A percentile compares a stretch with the other conserved stretches of the same genome.
phyloP scores from a whole-genome alignment of 345 rosid genomes.

The Luvunga scandens region DNA sequence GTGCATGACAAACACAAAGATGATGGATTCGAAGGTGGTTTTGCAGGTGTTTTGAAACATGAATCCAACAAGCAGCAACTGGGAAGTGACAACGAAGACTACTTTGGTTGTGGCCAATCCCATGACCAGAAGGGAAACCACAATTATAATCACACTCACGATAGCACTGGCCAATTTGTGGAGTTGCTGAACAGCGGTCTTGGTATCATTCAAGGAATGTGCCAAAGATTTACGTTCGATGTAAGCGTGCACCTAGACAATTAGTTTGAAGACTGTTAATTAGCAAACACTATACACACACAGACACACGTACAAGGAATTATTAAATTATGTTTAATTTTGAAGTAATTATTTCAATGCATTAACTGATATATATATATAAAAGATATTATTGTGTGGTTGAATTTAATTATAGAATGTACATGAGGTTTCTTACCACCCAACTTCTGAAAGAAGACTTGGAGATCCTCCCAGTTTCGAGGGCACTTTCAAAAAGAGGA shows the following conservation, averaged over 20 bases:
- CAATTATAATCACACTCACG: constrained; percentile 44
- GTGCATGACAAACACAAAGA: constrained; percentile 79
- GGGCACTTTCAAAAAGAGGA: constrained; percentile 56
- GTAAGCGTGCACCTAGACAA: constrained; percentile 60
- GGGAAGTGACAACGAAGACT: constrained; percentile 52
- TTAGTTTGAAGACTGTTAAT: neutral
- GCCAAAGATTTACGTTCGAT: constrained; percentile 71
- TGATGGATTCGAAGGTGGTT: constrained; percentile 73
- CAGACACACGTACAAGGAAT: too few relatives aligned
- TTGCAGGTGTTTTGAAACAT: constrained; percentile 85
- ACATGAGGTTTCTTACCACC: constrained; percentile 34
- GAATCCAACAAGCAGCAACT: constrained; percentile 67
- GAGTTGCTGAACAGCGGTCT: constrained; percentile 73
- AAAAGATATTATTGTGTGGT: too few relatives aligned
- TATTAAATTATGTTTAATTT: too few relatives aligned
- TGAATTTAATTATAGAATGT: too few relatives aligned
- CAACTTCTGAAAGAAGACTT: constrained; percentile 49
- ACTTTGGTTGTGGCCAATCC: constrained; percentile 62
- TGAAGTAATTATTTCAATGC: too few relatives aligned
- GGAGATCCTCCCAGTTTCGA: constrained; percentile 42
- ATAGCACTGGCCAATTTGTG: constrained; percentile 73
- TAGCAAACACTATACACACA: too few relatives aligned
- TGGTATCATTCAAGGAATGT: constrained; percentile 69
- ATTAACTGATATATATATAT: too few relatives aligned
- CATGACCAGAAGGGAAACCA: constrained; percentile 58